Evolutionary conservation across 192 early-diverging fungal species (phyloP).

Genomic region (Ambispora gerdemannii): DNA sequence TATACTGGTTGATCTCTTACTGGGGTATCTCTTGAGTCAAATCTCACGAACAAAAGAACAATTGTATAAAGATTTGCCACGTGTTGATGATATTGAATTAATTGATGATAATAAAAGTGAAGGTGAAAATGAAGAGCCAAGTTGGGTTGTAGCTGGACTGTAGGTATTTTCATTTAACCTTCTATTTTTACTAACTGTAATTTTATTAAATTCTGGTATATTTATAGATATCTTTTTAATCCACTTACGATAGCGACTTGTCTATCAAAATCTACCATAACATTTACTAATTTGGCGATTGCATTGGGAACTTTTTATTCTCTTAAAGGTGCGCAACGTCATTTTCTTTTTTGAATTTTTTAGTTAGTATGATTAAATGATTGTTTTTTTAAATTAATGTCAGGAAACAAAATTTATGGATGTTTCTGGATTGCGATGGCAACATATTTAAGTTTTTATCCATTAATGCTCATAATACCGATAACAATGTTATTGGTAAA

Average conservation of each 20-base stretch:
- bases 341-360: background rate
- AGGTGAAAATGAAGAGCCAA: slow-evolving; percentile 16
- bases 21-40: slow-evolving; percentile 56
- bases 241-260: slow-evolving; percentile 77
- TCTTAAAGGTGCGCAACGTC: slow-evolving; percentile 40
- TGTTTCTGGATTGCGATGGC: slow-evolving; percentile 78
- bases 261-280: slow-evolving; percentile 67
- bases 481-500: slow-evolving; percentile 45
- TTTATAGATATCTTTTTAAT: slow-evolving; percentile 69
- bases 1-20: slow-evolving; percentile 58
- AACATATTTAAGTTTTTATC: slow-evolving; percentile 84
- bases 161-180: slow-evolving; percentile 31
- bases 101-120: background rate
- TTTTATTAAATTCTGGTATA: background rate
- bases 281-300: slow-evolving; percentile 75
- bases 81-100: slow-evolving; percentile 15
- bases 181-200: slow-evolving; percentile 17
- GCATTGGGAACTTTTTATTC: slow-evolving; percentile 71
- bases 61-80: slow-evolving; percentile 23
- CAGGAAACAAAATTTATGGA: slow-evolving; percentile 51
- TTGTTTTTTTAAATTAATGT: background rate
- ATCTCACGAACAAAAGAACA: slow-evolving; percentile 44
- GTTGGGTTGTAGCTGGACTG: slow-evolving; percentile 28
- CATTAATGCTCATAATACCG: slow-evolving; percentile 73
- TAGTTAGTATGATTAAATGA: background rate